A percentile compares a stretch with the other conserved stretches of the same genome.
phyloP scores from a whole-genome alignment of 441 rosid genomes.

The Populus hybrid region DNA sequence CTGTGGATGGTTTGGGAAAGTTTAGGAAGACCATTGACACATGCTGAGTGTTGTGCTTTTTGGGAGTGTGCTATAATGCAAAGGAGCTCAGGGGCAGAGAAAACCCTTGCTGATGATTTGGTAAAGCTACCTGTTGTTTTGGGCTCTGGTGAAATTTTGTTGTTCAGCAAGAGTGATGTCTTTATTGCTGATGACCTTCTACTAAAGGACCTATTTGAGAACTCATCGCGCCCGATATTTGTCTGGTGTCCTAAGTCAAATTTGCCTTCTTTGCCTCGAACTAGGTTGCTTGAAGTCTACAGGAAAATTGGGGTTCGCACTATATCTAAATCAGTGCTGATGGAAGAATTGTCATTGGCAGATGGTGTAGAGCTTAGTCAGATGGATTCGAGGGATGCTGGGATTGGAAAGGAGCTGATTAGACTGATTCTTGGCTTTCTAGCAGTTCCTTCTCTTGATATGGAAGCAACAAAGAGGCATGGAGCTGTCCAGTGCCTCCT shows the following conservation, averaged over 20 bases:
- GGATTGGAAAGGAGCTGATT: slow-evolving; percentile 36
- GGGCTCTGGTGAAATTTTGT: slow-evolving; percentile 30
- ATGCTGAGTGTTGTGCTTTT: slow-evolving; percentile 54
- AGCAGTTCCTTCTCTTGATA: slow-evolving; percentile 39
- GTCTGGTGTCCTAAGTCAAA: slow-evolving; percentile 71
- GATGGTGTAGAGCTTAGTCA: slow-evolving; percentile 19
- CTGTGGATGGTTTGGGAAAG: slow-evolving; percentile 71
- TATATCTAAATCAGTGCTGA: slow-evolving; percentile 49
- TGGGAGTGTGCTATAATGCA: slow-evolving; percentile 42
- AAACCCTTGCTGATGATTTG: slow-evolving; percentile 34
- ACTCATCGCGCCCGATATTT: slow-evolving; percentile 40
- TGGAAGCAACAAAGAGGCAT: slow-evolving; percentile 49
- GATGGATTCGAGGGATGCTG: slow-evolving; percentile 18
- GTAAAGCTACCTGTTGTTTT: slow-evolving; percentile 49
- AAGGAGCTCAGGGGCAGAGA: slow-evolving; percentile 16
- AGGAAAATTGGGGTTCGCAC: slow-evolving; percentile 51
- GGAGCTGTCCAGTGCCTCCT: slow-evolving; percentile 42
- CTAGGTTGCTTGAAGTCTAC: slow-evolving; percentile 47
- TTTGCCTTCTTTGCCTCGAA: slow-evolving; percentile 34
- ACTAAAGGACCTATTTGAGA: slow-evolving; percentile 46
- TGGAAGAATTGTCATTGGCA: slow-evolving; percentile 30
- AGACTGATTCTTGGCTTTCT: slow-evolving; percentile 59
- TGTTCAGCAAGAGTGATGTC: slow-evolving; percentile 42
- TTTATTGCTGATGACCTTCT: slow-evolving; percentile 70
- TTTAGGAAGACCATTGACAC: slow-evolving; percentile 31